Conservation (phyloP, 139 green algal genomes). For the Chara braunii region DNA sequence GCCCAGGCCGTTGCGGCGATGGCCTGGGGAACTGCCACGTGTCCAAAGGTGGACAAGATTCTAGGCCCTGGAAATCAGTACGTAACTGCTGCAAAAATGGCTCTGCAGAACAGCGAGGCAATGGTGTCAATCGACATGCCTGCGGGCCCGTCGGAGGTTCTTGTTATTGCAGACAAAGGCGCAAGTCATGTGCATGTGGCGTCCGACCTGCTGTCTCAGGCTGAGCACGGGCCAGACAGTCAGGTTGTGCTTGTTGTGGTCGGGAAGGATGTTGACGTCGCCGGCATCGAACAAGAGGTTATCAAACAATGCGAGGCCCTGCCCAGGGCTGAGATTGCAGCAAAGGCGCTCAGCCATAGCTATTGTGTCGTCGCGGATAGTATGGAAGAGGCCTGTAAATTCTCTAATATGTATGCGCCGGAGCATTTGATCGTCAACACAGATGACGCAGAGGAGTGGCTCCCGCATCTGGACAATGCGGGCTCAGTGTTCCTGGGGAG, state of each 20-base stretch:
- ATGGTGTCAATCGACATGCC: slow-evolving; percentile 98
- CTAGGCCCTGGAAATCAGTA: slow-evolving; percentile 57
- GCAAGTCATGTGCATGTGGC: slow-evolving; percentile 73
- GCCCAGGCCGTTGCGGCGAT: slow-evolving; percentile 92
- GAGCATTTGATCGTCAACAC: slow-evolving; percentile 98
- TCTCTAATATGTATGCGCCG: slow-evolving; percentile 90
- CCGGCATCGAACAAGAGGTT: slow-evolving; percentile 67
- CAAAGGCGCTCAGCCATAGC: slow-evolving; percentile 78
- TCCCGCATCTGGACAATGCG: slow-evolving; percentile 78
- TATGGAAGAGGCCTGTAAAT: slow-evolving; percentile 55
- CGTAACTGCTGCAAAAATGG: slow-evolving; percentile 62
- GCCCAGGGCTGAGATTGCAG: slow-evolving; percentile 72
- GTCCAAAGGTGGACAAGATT: slow-evolving; percentile 77
- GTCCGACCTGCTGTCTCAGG: slow-evolving; percentile 89
- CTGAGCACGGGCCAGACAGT: slow-evolving; percentile 89
- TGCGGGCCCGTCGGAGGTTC: slow-evolving; percentile 72
- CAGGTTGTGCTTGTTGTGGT: slow-evolving; percentile 88
- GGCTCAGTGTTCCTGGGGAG: slow-evolving; percentile 87
- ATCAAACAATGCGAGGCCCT: slow-evolving; percentile 69
- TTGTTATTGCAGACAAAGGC: slow-evolving; percentile 85
- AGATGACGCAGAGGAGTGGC: slow-evolving; percentile 74
- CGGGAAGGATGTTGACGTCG: slow-evolving; percentile 73
- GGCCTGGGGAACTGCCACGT: slow-evolving; percentile 83
- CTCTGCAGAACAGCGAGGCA: slow-evolving; percentile 61
- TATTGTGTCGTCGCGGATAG: slow-evolving; percentile 61